Evolutionary conservation across 805 yeast species (phyloP).

Genomic region (Wickerhamomyces sydowiorum): DNA sequence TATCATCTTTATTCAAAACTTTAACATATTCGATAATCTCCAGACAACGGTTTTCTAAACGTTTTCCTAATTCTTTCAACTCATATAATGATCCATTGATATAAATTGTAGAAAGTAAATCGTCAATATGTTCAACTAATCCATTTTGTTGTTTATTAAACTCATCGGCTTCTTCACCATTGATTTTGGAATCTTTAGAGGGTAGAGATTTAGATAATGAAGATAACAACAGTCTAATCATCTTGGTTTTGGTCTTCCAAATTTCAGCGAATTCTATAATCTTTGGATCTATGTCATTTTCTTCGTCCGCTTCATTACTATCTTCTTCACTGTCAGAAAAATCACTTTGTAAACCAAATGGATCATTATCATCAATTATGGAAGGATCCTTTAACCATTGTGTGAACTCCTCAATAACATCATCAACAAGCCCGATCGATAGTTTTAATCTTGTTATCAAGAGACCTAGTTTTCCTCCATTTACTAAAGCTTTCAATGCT

Average conservation of each 20-base stretch:
- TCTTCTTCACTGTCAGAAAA: conserved; percentile 21
- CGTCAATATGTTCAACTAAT: conserved; percentile 47
- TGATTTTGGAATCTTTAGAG: conserved; percentile 20
- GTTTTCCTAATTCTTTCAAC: conserved; percentile 25
- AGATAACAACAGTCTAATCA: conserved; percentile 52
- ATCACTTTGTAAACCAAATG: conserved; percentile 41
- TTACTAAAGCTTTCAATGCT: conserved; percentile 32
- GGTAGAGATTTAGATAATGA: conserved; percentile 58
- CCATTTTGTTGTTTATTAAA: conserved; percentile 37
- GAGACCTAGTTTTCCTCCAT: conserved; percentile 48
- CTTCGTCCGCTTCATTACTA: conserved; percentile 25
- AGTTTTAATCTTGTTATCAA: conserved; percentile 41
- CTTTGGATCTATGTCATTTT: conserved; percentile 27
- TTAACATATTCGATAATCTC: conserved; percentile 25
- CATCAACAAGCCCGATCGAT: conserved; percentile 44
- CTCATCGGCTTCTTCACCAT: conserved; percentile 42
- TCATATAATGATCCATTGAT: conserved; percentile 25
- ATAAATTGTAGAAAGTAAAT: conserved; percentile 51
- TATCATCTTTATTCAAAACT: conserved; percentile 41
- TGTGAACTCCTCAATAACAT: conserved; percentile 59
- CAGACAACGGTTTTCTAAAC: conserved; percentile 18
- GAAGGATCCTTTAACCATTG: conserved; percentile 67
- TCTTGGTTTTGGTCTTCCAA: conserved; percentile 49
- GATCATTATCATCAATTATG: conserved; percentile 39
- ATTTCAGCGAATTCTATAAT: conserved; percentile 34